Percentiles rank a stretch among this genome's conserved stretches.
These are phyloP conservation scores for Trypanosoma scelopori DNA, from an alignment of 208 protist species.

Conservation along the genomic window DNA sequence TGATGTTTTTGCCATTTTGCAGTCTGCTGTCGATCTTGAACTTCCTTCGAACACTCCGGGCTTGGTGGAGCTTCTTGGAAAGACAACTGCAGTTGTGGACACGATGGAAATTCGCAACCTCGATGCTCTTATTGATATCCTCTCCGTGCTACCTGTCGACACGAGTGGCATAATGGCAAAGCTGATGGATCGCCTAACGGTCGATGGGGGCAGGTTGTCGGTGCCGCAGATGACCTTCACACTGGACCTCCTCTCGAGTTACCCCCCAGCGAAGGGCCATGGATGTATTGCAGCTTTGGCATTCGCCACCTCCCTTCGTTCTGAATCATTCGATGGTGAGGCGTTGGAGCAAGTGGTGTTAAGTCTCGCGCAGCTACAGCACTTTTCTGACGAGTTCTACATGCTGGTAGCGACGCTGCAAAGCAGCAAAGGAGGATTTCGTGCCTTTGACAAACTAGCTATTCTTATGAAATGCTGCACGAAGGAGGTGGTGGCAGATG, in stretches of 20 bases:
- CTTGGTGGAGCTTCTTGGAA: constrained; percentile 18
- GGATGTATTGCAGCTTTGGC: constrained; percentile 67
- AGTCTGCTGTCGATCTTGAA: constrained; percentile 36
- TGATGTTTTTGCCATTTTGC: constrained; percentile 59
- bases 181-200: constrained; percentile 59
- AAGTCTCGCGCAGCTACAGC: constrained; percentile 53
- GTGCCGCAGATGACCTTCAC: constrained; percentile 52
- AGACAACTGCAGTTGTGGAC: constrained; percentile 27
- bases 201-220: constrained; percentile 60
- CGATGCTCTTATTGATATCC: constrained; percentile 58
- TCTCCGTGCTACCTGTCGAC: constrained; percentile 65
- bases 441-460: constrained; percentile 36
- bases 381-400: constrained; percentile 87
- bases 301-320: constrained; percentile 60
- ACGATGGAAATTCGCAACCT: constrained; percentile 56
- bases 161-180: constrained; percentile 49
- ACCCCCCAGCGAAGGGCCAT: constrained; percentile 70
- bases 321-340: constrained; percentile 51
- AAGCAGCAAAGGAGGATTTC: constrained; percentile 64
- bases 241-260: constrained; percentile 73
- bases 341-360: constrained; percentile 59
- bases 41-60: constrained; percentile 25
- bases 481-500: constrained; percentile 35
- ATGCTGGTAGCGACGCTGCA: constrained; percentile 44
- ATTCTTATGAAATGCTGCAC: constrained; percentile 46